A percentile compares a stretch with the other conserved stretches of the same genome.
Evolutionary conservation across 2,329 filamentous ascomycete genomes (phyloP).

Genomic region (Diaporthe sp.): DNA sequence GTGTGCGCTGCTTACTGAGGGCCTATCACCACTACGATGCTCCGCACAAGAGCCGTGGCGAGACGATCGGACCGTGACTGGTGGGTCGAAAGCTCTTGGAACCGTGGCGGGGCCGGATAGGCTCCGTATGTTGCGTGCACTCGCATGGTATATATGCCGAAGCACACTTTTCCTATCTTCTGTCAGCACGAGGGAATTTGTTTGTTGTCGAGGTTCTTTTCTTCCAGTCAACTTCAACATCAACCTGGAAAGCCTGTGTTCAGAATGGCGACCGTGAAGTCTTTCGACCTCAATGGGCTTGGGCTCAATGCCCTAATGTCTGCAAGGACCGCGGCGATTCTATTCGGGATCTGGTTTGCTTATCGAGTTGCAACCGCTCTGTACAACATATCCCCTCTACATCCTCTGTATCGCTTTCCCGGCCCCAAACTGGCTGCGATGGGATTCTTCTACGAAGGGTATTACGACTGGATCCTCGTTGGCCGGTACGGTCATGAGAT

Average conservation of each 20-base stretch:
- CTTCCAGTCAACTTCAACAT: background rate
- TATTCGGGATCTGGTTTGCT: background rate
- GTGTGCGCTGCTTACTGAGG: background rate
- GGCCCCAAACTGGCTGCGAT: constrained; percentile 27
- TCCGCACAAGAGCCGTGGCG: background rate
- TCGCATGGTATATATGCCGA: background rate
- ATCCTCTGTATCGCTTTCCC: constrained; percentile 21
- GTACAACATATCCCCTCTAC: constrained; percentile 31
- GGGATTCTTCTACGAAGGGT: constrained; percentile 26
- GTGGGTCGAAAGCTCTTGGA: constrained; percentile 4
- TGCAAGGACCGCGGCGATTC: background rate
- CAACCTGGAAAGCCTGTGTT: fast-evolving
- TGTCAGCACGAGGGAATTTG: background rate
- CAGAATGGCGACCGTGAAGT: background rate
- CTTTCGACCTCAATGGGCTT: background rate
- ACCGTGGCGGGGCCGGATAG: background rate
- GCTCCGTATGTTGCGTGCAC: background rate
- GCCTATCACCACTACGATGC: constrained; percentile 4
- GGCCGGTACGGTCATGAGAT: constrained; percentile 26
- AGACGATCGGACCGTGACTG: background rate
- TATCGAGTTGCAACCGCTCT: constrained; percentile 11
- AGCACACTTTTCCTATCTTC: background rate
- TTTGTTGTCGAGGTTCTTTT: no score
- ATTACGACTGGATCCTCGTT: constrained; percentile 21
- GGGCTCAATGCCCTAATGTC: constrained; percentile 3